Evolutionary conservation across 2,329 filamentous ascomycete species (phyloP).

Genomic region (Proliferodiscus dingleyae): DNA sequence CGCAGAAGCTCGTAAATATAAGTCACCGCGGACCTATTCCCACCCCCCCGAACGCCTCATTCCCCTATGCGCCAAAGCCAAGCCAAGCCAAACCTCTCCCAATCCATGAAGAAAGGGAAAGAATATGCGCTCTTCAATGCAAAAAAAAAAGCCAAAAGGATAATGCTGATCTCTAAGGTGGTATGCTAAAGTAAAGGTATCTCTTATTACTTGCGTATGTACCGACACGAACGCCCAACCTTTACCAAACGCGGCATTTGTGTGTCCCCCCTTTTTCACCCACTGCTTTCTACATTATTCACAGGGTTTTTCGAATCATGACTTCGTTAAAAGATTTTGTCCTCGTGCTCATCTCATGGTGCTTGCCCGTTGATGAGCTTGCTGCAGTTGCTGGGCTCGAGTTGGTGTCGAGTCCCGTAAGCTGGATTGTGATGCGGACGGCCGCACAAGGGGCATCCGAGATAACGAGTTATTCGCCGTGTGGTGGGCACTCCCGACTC

Average conservation of each 20-base stretch:
- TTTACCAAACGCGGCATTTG: neutral
- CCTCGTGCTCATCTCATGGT: constrained; percentile 10
- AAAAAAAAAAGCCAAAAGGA: constrained; percentile 12
- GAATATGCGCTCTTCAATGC: constrained; percentile 1
- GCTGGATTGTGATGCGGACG: constrained; percentile 21
- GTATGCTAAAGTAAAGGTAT: too few species aligned
- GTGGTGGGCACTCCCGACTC: constrained; percentile 18
- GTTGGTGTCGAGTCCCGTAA: constrained; percentile 25
- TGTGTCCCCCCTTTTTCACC: neutral
- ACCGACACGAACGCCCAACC: too few species aligned
- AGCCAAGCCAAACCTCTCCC: too few species aligned
- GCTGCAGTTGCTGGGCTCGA: constrained; percentile 19
- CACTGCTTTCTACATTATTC: constrained; percentile 1
- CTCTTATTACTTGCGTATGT: too few species aligned
- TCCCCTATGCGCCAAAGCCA: neutral
- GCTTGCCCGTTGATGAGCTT: constrained; percentile 19
- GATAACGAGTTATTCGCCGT: constrained; percentile 22
- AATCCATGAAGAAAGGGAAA: neutral
- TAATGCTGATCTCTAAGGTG: constrained; percentile 10
- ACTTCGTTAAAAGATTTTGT: constrained; percentile 18
- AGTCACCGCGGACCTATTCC: constrained; percentile 1
- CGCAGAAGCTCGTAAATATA: neutral
- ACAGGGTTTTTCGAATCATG: constrained; percentile 17
- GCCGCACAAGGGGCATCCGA: constrained; percentile 22
- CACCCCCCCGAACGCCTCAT: constrained; percentile 3